Base-by-base conservation (phyloP, 78 protist genomes). In the Dictyostelium capitatum region DNA sequence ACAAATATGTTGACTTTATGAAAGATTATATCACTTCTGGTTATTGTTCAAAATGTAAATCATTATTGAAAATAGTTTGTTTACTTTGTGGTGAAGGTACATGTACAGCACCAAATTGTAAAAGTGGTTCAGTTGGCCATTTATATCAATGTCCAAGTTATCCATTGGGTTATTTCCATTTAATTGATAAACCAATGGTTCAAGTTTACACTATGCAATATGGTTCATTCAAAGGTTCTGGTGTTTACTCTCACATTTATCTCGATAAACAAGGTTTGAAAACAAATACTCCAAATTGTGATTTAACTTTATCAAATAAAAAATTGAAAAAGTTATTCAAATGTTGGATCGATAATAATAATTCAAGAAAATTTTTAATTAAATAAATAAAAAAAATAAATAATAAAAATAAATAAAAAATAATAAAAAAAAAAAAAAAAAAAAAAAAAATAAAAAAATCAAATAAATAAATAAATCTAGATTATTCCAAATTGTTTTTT, bases 271-370 rank as follows among this genome's bases (percentile, higher is more conserved):
- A 85, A 23, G 75, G 78, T 48, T 77, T 53, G 23, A 41, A 8
- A 15, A 12, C 83, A 41, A 12, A 28, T 19, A 59, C 83, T 3
- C 48, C 92, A 3, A 37, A 57, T 30, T n/a, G 46, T 6, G 47
- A 81, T 19, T 4, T 85, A 0, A 74, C 83, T 0, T 59, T 85
- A 0, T 75, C 83, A 4, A 53, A 85, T 59, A 46, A 62, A 37
- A 85, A 75, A 75, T 62, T 85, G 30, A 85, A 75, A 79, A 50
- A 25, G 23, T 65, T 85, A 19, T 85, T 75, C 57, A 85, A 85
- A 75, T 69, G 75, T 62, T 85, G 82, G 82, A 85, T 85, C 65
- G 79, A 85, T 32, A 19, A 41, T 15, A 47, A 46, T 28, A 85
- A 85, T 48, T 73, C 82, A 9, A 73, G 82, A 57, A 83, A 83